Percentiles rank a stretch among this genome's conserved stretches.
These are phyloP conservation scores for Coemansia sp. DNA, from an alignment of 192 early-diverging fungal species.

Conservation along the genomic window DNA sequence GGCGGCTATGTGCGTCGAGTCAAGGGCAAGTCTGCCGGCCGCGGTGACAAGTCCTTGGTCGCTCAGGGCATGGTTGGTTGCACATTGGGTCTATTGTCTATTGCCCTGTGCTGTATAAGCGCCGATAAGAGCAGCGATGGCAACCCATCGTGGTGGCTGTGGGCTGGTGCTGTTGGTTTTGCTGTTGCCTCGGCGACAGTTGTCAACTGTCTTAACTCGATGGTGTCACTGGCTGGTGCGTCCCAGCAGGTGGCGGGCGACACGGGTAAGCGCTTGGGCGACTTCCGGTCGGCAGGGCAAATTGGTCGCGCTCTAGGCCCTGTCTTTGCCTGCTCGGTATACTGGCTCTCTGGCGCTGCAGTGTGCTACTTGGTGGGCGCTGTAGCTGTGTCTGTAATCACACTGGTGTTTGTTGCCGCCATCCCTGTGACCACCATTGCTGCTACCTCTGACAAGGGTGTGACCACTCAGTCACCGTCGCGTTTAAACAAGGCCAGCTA, in stretches of 20 bases:
- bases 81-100: constrained; percentile 63
- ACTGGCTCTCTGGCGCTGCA: constrained; percentile 78
- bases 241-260: constrained; percentile 7
- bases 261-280: constrained; percentile 78
- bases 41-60: constrained; percentile 59
- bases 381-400: constrained; percentile 52
- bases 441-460: neutral
- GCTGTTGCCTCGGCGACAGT: constrained; percentile 95
- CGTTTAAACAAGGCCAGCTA: neutral
- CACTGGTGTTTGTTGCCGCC: constrained; percentile 26
- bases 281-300: constrained; percentile 88
- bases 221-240: constrained; percentile 48
- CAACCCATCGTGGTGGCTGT: constrained; percentile 51
- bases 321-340: constrained; percentile 80
- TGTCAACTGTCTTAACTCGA: constrained; percentile 83
- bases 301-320: constrained; percentile 90
- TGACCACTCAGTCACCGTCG: neutral
- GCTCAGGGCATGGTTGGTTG: constrained; percentile 79
- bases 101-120: constrained; percentile 57
- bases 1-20: constrained; percentile 90
- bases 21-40: constrained; percentile 57
- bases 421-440: constrained; percentile 10
- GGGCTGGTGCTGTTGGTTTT: constrained; percentile 79
- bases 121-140: constrained; percentile 14
- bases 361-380: constrained; percentile 66